Evolutionary conservation across 805 yeast genomes (phyloP).

Genomic region (Saturnispora silvae): DNA sequence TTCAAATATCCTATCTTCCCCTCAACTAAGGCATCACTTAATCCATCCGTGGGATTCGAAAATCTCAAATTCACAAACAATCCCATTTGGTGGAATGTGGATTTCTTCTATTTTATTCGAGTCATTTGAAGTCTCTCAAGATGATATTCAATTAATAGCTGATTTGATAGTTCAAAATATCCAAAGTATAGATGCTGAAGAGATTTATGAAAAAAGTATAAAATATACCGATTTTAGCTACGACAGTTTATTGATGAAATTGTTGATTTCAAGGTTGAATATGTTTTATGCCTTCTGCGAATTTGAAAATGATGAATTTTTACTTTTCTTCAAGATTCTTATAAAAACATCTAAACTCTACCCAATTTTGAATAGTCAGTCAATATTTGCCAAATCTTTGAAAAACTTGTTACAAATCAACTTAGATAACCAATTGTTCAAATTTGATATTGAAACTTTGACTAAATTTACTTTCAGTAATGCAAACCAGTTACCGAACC

Average conservation of each 20-base stretch:
- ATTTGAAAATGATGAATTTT: conserved; percentile 17
- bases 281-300: conserved; percentile 14
- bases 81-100: background rate
- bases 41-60: background rate
- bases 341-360: conserved; percentile 11
- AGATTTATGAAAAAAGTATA: too few relatives aligned
- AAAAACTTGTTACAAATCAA: background rate
- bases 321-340: conserved; percentile 10
- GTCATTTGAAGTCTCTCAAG: background rate
- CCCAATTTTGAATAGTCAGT: conserved; percentile 2
- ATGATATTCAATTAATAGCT: background rate
- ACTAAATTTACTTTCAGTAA: background rate
- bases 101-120: background rate
- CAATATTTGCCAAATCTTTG: background rate
- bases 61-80: background rate
- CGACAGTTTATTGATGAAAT: conserved; percentile 6
- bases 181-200: background rate
- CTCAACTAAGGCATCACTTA: background rate
- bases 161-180: background rate
- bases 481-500: conserved; percentile 1
- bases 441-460: background rate
- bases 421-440: background rate
- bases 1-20: conserved; percentile 3
- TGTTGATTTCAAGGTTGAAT: conserved; percentile 16
- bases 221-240: background rate